phyloP scores from a whole-genome alignment of 179 eudicot genomes.

The Amaranthus tricolor region DNA sequence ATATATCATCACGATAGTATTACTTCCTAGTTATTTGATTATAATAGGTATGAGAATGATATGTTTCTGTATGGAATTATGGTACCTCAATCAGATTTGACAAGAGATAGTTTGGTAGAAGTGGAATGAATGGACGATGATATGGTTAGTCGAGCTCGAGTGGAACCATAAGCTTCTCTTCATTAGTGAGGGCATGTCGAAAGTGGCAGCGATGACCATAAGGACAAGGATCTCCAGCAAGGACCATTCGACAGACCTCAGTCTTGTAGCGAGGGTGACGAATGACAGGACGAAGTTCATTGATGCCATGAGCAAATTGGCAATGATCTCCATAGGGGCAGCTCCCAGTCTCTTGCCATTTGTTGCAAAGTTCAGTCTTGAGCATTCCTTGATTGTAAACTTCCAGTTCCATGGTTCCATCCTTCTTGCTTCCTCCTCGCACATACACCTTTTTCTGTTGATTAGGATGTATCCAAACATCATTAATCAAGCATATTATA shows the following conservation, averaged over 20 bases:
- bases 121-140: not conserved
- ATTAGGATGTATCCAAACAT: not conserved
- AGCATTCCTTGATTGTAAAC: conserved; percentile 73
- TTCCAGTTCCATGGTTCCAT: conserved; percentile 56
- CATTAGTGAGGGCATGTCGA: conserved; percentile 60
- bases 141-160: conserved; percentile 24
- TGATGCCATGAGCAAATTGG: conserved; percentile 70
- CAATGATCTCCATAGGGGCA: conserved; percentile 64
- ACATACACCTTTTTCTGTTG: conserved; percentile 43
- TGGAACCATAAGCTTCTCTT: conserved; percentile 53
- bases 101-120: conserved; percentile 9
- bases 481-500: not conserved
- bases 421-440: conserved; percentile 44
- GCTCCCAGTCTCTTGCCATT: conserved; percentile 64
- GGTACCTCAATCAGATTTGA: conserved; percentile 21
- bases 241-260: conserved; percentile 74
- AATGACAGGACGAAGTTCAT: conserved; percentile 68
- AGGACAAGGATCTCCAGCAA: conserved; percentile 57
- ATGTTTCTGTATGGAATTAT: conserved; percentile 10
- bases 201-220: conserved; percentile 86
- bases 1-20: not conserved
- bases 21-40: conserved; percentile 13
- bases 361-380: conserved; percentile 79
- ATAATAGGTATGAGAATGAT: conserved; percentile 21
- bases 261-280: conserved; percentile 82